Conservation (phyloP, 1,139 yeast species). For the Debaryomyces fabryi region DNA sequence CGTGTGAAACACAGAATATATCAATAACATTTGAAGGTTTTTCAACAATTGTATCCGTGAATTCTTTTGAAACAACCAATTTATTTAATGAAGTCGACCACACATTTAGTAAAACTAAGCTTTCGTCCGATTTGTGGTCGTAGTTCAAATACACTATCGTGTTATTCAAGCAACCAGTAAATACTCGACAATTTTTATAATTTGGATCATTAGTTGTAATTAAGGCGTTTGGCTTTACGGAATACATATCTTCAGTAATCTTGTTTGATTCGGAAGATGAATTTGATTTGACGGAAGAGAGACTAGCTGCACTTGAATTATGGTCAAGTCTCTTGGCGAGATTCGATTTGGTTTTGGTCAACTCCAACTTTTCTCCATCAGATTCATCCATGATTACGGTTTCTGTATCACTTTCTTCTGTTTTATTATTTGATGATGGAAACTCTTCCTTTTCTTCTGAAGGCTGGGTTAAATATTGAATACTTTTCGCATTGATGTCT, state of each 20-base stretch:
- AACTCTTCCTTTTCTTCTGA: conserved; percentile 10
- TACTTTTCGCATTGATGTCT: conserved; percentile 7
- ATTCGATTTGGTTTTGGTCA: background rate
- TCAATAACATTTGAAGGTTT: conserved; percentile 10
- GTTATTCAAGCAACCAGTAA: conserved; percentile 10
- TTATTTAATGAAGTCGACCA: conserved; percentile 10
- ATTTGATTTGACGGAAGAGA: conserved; percentile 8
- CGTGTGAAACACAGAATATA: conserved; percentile 6
- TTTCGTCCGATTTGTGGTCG: conserved; percentile 9
- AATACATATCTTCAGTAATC: background rate
- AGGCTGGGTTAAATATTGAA: conserved; percentile 6
- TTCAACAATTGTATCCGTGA: conserved; percentile 7
- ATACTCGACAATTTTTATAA: conserved; percentile 14
- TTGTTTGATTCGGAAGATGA: background rate
- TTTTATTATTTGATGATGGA: conserved; percentile 6
- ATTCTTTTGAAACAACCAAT: conserved; percentile 9
- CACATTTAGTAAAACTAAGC: conserved; percentile 11
- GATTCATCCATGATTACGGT: conserved; percentile 27
- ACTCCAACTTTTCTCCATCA: conserved; percentile 12
- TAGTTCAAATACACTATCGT: conserved; percentile 13
- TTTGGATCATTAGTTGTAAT: conserved; percentile 12
- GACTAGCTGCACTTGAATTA: background rate
- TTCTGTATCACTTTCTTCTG: conserved; percentile 28
- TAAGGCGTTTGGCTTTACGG: conserved; percentile 11
- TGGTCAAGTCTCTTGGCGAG: background rate